Percentiles rank a stretch among this genome's conserved stretches.
Evolutionary conservation across 768 basidiomycete species (phyloP).

Genomic region (Leccinum uliginosum): DNA sequence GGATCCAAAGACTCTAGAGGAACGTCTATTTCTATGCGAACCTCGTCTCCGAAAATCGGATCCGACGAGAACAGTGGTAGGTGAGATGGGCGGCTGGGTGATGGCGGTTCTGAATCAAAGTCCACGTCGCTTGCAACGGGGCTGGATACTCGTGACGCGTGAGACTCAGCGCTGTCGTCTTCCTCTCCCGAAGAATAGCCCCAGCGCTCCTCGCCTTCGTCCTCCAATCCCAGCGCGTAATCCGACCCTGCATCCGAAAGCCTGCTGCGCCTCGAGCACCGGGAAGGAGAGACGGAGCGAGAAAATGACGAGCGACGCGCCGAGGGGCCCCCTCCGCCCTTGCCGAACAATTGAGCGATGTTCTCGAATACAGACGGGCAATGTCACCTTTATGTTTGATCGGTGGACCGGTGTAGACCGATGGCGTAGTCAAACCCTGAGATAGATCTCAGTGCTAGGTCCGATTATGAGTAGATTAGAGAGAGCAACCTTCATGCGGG

Average conservation of each 20-base stretch:
- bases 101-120: slow-evolving; percentile 69
- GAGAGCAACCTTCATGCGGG: slow-evolving; percentile 34
- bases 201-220: slow-evolving; percentile 76
- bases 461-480: background rate
- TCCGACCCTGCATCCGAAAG: slow-evolving; percentile 59
- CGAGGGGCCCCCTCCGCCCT: slow-evolving; percentile 40
- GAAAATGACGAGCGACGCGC: slow-evolving; percentile 54
- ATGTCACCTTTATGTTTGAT: slow-evolving; percentile 40
- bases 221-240: slow-evolving; percentile 49
- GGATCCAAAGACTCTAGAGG: slow-evolving; percentile 57
- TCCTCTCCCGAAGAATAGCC: slow-evolving; percentile 88
- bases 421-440: slow-evolving; percentile 22
- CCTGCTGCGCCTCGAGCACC: slow-evolving; percentile 45
- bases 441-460: slow-evolving; percentile 7
- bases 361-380: slow-evolving; percentile 55
- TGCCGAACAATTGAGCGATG: slow-evolving; percentile 63
- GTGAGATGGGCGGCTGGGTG: slow-evolving; percentile 39
- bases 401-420: slow-evolving; percentile 24
- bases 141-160: slow-evolving; percentile 16
- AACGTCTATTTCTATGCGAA: slow-evolving; percentile 76
- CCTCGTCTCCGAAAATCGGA: slow-evolving; percentile 79
- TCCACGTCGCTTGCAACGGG: slow-evolving; percentile 53
- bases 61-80: slow-evolving; percentile 71
- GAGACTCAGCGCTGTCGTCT: slow-evolving; percentile 42
- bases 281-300: slow-evolving; percentile 46